Evolutionary conservation across 2,329 filamentous ascomycete species (phyloP).

Genomic region (Shiraia sp.): DNA sequence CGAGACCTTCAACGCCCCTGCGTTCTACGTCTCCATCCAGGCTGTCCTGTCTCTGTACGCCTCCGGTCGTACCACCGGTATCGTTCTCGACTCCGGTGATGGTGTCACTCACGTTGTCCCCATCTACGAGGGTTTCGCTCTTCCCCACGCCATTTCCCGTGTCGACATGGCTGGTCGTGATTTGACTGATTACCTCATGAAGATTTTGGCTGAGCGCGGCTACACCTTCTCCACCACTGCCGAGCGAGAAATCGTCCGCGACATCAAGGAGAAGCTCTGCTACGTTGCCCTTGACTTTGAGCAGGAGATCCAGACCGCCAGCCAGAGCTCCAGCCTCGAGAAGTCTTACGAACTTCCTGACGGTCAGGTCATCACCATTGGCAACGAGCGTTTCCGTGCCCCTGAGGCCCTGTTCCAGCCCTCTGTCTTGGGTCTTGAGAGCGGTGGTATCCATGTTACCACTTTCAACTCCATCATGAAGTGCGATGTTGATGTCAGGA

Average conservation of each 20-base stretch:
- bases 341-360: conserved; percentile 99
- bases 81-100: conserved; percentile 99
- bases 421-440: conserved; percentile 96
- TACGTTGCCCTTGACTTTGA: conserved; percentile 99
- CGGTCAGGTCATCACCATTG: conserved; percentile 99
- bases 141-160: conserved; percentile 99
- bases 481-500: conserved; percentile 99
- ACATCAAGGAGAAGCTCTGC: conserved; percentile 99
- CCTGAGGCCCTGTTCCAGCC: conserved; percentile 99
- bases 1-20: conserved; percentile 99
- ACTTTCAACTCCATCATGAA: conserved; percentile 99
- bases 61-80: conserved; percentile 99
- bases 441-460: conserved; percentile 98
- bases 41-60: conserved; percentile 99
- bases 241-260: conserved; percentile 99
- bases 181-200: conserved; percentile 99
- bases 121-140: conserved; percentile 99
- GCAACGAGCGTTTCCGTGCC: conserved; percentile 99
- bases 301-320: conserved; percentile 99
- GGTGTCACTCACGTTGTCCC: conserved; percentile 99
- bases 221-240: conserved; percentile 99
- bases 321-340: conserved; percentile 98
- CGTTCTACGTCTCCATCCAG: conserved; percentile 99
- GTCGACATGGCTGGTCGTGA: conserved; percentile 99
- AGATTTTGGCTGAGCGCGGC: conserved; percentile 98